phyloP scores from a whole-genome alignment of 805 yeast genomes.

The Metschnikowia hibisci region DNA sequence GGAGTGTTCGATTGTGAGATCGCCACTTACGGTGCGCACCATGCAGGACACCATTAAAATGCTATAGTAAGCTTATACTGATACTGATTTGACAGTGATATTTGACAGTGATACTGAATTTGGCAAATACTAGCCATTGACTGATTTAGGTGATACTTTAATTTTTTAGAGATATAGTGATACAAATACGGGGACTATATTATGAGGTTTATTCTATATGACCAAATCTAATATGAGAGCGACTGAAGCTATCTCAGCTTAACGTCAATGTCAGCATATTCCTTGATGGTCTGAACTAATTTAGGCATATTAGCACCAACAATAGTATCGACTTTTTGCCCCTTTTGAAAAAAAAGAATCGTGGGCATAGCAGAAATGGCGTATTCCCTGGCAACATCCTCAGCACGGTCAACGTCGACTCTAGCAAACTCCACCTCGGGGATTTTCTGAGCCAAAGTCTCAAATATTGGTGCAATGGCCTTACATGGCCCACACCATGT shows the following conservation, averaged over 20 bases:
- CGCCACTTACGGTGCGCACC: constrained; percentile 14
- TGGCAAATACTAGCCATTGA: no score
- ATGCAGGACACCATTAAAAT: neutral
- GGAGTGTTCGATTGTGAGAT: constrained; percentile 8
- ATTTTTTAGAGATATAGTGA: no score
- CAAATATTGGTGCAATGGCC: constrained; percentile 60
- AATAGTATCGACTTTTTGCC: constrained; percentile 51
- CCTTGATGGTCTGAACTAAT: constrained; percentile 26
- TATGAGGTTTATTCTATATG: neutral
- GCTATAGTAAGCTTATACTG: no score
- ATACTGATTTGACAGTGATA: no score
- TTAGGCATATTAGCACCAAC: constrained; percentile 61
- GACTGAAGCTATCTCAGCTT: constrained; percentile 8
- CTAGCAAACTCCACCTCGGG: constrained; percentile 59
- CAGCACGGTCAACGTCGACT: constrained; percentile 64
- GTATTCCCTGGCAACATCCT: constrained; percentile 57
- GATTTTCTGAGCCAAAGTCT: constrained; percentile 37
- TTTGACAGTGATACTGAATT: no score
- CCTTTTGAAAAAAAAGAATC: constrained; percentile 57
- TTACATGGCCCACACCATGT: constrained; percentile 81
- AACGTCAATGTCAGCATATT: constrained; percentile 28
- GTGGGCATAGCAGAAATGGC: constrained; percentile 78
- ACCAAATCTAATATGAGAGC: neutral
- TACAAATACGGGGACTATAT: no score
- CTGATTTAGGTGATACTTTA: no score